Conservation (phyloP, 2,329 filamentous ascomycete species). For the Chrysoporthe deuterocubensis region DNA sequence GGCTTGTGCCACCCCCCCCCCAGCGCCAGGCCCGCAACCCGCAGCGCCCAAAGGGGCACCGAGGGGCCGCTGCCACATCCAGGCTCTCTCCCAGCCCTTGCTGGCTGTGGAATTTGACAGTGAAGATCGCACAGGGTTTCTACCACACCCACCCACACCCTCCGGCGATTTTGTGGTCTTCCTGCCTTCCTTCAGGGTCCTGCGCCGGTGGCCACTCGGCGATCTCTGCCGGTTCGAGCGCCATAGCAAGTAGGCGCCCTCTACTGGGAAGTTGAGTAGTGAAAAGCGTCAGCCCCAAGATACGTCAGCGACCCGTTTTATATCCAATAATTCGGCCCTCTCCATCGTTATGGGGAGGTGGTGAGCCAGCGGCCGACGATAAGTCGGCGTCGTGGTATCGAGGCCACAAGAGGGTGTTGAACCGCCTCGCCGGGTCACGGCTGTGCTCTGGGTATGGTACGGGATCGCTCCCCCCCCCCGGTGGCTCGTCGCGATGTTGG, state of each 20-base stretch:
- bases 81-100: neutral
- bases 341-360: neutral
- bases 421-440: no score
- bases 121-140: neutral
- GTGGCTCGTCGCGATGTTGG: neutral
- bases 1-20: no score
- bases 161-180: neutral
- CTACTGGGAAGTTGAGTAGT: no score
- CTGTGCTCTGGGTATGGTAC: no score
- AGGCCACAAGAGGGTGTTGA: no score
- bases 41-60: neutral
- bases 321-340: neutral
- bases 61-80: slow-evolving; percentile 19
- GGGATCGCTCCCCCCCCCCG: no score
- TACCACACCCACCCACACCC: no score
- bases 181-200: neutral
- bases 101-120: neutral
- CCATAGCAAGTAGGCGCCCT: no score
- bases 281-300: neutral
- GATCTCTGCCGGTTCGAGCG: neutral
- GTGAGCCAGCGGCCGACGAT: no score
- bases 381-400: no score
- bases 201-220: neutral
- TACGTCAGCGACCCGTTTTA: neutral
- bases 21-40: neutral